These are phyloP conservation scores for Trichoderma guizhouense DNA, from an alignment of 2,329 filamentous ascomycete genomes.

Conservation along the genomic window DNA sequence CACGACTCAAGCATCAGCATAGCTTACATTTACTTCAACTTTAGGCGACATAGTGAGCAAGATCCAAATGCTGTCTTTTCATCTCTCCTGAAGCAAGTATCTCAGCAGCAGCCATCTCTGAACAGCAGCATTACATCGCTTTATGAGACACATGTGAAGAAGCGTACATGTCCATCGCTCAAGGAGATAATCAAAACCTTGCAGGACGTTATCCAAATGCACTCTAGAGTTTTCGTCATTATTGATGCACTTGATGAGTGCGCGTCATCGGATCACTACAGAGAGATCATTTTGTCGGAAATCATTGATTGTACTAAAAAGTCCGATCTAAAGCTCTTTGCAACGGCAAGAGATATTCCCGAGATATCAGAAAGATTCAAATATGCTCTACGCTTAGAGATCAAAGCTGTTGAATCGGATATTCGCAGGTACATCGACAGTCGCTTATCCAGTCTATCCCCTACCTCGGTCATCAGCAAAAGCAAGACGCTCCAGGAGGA, in stretches of 20 bases:
- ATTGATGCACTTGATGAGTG: not conserved
- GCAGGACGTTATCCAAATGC: too few relatives aligned
- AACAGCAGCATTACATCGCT: rapidly evolving
- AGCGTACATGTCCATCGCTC: not conserved
- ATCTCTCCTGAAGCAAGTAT: not conserved
- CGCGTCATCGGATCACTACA: not conserved
- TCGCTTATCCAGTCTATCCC: too few relatives aligned
- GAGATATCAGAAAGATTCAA: not conserved
- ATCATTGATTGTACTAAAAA: not conserved
- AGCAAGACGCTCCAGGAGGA: too few relatives aligned
- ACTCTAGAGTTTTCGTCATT: not conserved
- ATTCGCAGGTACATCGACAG: not conserved
- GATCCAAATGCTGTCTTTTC: not conserved
- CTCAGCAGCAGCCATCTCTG: too few relatives aligned
- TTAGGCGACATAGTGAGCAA: not conserved
- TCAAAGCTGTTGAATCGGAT: not conserved
- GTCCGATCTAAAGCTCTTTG: not conserved
- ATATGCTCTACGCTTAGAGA: not conserved
- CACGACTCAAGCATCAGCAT: not conserved
- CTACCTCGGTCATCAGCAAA: too few relatives aligned
- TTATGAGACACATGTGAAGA: not conserved
- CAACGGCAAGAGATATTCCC: not conserved
- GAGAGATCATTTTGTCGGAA: not conserved
- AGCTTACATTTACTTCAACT: not conserved
- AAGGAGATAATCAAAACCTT: too few relatives aligned